Base-by-base conservation (phyloP, 2,329 filamentous ascomycete species). In the Intubia oerlemansii region DNA sequence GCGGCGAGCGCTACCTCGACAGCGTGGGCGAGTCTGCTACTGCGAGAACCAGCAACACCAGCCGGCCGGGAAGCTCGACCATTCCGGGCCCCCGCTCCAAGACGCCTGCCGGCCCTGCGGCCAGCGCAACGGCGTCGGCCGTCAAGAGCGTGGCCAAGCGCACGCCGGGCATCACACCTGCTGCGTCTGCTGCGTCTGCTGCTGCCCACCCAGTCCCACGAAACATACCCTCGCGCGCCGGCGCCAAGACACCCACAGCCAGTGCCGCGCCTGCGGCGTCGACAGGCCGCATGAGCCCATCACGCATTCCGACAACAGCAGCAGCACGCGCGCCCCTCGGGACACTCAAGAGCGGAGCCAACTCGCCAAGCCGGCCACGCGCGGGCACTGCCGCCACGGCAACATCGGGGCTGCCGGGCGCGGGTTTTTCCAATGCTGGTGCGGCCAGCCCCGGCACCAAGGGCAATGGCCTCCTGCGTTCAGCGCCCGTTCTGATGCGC, bases 1-100 rank as follows among this genome's bases (percentile, higher is more conserved):
- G 88, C 39, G 88, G 88, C 17, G 77, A 92, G 44, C 66, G 80
- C 38, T 98, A 93, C 44, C 60, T 98, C 20, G 82, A 95, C 37
- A 66, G 75, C 33, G 54, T 95, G n/a, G 75, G 81, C 28, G 61
- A 59, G 9, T n/a, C n/a, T n/a, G n/a, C n/a, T n/a, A n/a, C n/a
- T n/a, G n/a, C n/a, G n/a, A n/a, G n/a, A n/a, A n/a, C n/a, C n/a
- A n/a, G n/a, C n/a, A n/a, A n/a, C n/a, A n/a, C n/a, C n/a, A n/a
- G n/a, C n/a, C n/a, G n/a, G n/a, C n/a, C 9, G 10, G 9, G 66
- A 56, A 14, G 23, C 10, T 20, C 17, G 38, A 62, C 58, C 9
- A 62, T 58, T 9, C 59, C 66, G 10, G 70, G 74, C 10, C 57
- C 70, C 3, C 57, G 69, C 38, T 68, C 77, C 13, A 92, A 84